phyloP scores from a whole-genome alignment of 139 green algal genomes.

The Pycnococcus provasolii region DNA sequence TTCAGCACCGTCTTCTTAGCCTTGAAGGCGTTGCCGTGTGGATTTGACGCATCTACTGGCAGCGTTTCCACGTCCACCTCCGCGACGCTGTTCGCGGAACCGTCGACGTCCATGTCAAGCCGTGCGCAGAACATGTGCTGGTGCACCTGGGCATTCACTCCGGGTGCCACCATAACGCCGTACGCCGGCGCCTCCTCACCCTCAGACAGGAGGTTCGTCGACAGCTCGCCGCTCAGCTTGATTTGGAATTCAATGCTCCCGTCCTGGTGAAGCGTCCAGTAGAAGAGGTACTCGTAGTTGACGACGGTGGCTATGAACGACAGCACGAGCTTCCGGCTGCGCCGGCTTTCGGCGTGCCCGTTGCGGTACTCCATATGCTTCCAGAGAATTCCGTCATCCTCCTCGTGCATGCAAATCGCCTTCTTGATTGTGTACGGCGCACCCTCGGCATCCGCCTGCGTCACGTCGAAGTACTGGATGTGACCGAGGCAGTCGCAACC shows the following conservation, averaged over 20 bases:
- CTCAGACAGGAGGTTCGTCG: slow-evolving; percentile 43
- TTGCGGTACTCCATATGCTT: slow-evolving; percentile 69
- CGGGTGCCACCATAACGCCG: slow-evolving; percentile 48
- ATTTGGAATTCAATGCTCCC: slow-evolving; percentile 47
- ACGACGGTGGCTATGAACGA: slow-evolving; percentile 49
- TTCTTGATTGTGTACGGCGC: slow-evolving; percentile 52
- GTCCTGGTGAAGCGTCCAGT: slow-evolving; percentile 33
- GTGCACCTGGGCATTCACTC: slow-evolving; percentile 52
- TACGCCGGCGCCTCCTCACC: slow-evolving; percentile 33
- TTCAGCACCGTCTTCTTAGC: slow-evolving; percentile 34
- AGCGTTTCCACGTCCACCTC: slow-evolving; percentile 45
- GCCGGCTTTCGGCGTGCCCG: slow-evolving; percentile 34
- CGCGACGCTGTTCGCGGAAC: slow-evolving; percentile 20
- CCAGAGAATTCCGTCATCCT: slow-evolving; percentile 68
- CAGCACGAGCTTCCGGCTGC: slow-evolving; percentile 40
- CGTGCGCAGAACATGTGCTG: slow-evolving; percentile 66
- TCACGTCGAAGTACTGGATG: slow-evolving; percentile 69
- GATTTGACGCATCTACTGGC: slow-evolving; percentile 43
- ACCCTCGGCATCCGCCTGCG: slow-evolving; percentile 34
- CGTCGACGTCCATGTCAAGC: slow-evolving; percentile 52
- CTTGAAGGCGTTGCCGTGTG: slow-evolving; percentile 47
- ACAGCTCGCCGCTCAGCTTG: slow-evolving; percentile 55
- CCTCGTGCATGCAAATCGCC: slow-evolving; percentile 77
- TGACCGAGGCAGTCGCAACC: slow-evolving; percentile 78
- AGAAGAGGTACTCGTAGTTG: slow-evolving; percentile 50